A percentile compares a stretch with the other conserved stretches of the same genome.
phyloP scores from a whole-genome alignment of 2,329 filamentous ascomycete species.

The Alternaria longipes region DNA sequence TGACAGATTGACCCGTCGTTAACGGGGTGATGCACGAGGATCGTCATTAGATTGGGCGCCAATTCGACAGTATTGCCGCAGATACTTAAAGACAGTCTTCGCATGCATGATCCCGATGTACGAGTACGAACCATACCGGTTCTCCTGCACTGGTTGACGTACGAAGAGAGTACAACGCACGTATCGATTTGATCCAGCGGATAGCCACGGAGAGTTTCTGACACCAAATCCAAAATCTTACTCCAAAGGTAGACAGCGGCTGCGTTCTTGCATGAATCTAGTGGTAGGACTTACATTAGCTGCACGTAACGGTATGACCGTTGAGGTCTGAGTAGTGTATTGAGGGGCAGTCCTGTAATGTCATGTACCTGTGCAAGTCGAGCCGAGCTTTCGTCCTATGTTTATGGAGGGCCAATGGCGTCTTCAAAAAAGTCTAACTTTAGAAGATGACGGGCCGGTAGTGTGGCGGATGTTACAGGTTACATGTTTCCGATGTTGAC shows the following conservation, averaged over 20 bases:
- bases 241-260: background rate
- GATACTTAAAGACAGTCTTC: background rate
- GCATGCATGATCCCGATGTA: background rate
- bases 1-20: background rate
- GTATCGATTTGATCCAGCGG: background rate
- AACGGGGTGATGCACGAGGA: background rate
- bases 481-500: constrained; percentile 1
- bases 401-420: background rate
- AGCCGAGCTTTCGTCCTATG: background rate
- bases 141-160: background rate
- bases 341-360: constrained; percentile 3
- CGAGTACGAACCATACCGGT: background rate
- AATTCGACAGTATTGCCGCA: background rate
- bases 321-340: constrained; percentile 3
- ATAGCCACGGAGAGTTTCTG: background rate
- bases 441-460: background rate
- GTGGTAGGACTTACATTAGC: background rate
- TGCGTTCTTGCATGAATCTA: constrained; percentile 7
- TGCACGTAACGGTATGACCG: constrained; percentile 8
- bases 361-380: background rate
- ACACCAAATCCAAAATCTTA: background rate
- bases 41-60: background rate
- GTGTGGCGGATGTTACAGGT: background rate
- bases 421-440: background rate
- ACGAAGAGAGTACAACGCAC: background rate